Percentiles rank a stretch among this genome's conserved stretches.
These are phyloP conservation scores for Ustilago curta DNA, from an alignment of 1,284 basidiomycete species.

Conservation along the genomic window DNA sequence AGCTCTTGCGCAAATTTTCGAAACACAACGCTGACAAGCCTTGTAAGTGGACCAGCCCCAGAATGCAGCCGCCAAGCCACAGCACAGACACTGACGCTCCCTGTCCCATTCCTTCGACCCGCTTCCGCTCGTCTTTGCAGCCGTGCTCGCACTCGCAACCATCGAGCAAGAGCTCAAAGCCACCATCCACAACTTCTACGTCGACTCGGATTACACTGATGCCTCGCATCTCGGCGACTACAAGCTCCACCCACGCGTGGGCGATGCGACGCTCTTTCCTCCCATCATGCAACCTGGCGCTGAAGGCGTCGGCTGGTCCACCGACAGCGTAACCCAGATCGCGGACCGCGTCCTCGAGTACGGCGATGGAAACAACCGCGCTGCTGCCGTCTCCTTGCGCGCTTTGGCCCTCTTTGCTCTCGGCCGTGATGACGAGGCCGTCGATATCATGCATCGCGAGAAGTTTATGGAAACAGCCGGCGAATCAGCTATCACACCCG, in stretches of 20 bases:
- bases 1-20: slow-evolving; percentile 67
- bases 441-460: slow-evolving; percentile 58
- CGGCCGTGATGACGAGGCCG: slow-evolving; percentile 62
- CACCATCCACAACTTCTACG: slow-evolving; percentile 39
- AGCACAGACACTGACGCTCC: background rate
- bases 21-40: slow-evolving; percentile 67
- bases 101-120: background rate
- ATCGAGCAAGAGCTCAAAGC: slow-evolving; percentile 57
- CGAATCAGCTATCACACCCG: slow-evolving; percentile 24
- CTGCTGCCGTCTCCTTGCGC: slow-evolving; percentile 44
- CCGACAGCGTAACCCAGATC: slow-evolving; percentile 33
- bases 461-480: slow-evolving; percentile 55
- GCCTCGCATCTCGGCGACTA: slow-evolving; percentile 54
- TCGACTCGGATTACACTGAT: slow-evolving; percentile 51
- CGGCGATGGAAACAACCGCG: slow-evolving; percentile 27
- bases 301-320: slow-evolving; percentile 55
- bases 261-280: slow-evolving; percentile 52
- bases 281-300: slow-evolving; percentile 43
- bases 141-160: slow-evolving; percentile 37
- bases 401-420: slow-evolving; percentile 60
- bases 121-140: slow-evolving; percentile 9
- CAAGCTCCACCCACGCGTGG: slow-evolving; percentile 27
- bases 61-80: background rate
- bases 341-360: slow-evolving; percentile 52
- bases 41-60: slow-evolving; percentile 31